A percentile compares a stretch with the other conserved stretches of the same genome.
Conservation (phyloP, 2,329 filamentous ascomycete genomes). For the Cercospora zeina region DNA sequence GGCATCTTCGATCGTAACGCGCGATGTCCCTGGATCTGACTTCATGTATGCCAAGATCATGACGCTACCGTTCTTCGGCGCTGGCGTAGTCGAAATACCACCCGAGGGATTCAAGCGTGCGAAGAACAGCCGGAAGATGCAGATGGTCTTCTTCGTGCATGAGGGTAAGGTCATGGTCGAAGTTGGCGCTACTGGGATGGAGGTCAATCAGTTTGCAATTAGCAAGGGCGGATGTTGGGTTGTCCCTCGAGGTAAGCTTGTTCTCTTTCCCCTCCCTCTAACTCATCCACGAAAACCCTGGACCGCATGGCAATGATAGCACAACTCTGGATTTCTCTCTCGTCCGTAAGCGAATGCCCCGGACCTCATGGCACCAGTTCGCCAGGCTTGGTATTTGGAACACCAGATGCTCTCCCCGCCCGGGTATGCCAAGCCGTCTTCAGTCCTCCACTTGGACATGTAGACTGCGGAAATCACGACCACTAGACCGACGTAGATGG, state of each 20-base stretch:
- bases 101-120: conserved; percentile 78
- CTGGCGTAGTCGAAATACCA: conserved; percentile 85
- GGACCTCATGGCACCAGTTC: not conserved
- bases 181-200: conserved; percentile 50
- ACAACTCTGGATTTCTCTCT: not conserved
- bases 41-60: conserved; percentile 91
- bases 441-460: not conserved
- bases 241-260: conserved; percentile 80
- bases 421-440: not conserved
- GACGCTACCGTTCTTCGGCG: conserved; percentile 80
- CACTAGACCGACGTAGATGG: not conserved
- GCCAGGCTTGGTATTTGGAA: not conserved
- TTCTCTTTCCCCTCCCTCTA: conserved; percentile 22
- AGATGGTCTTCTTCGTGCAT: conserved; percentile 93
- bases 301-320: not conserved
- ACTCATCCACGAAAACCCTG: conserved; percentile 2
- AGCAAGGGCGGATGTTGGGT: conserved; percentile 88
- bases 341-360: not conserved
- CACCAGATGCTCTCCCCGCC: conserved; percentile 8
- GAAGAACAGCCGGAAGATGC: conserved; percentile 94
- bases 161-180: conserved; percentile 78
- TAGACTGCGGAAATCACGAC: not conserved
- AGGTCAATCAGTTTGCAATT: conserved; percentile 75
- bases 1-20: conserved; percentile 57
- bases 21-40: conserved; percentile 62